Percentiles rank a stretch among this genome's conserved stretches.
Evolutionary conservation across 208 protist species (phyloP).

Genomic region (Herpetomonas tarakana): DNA sequence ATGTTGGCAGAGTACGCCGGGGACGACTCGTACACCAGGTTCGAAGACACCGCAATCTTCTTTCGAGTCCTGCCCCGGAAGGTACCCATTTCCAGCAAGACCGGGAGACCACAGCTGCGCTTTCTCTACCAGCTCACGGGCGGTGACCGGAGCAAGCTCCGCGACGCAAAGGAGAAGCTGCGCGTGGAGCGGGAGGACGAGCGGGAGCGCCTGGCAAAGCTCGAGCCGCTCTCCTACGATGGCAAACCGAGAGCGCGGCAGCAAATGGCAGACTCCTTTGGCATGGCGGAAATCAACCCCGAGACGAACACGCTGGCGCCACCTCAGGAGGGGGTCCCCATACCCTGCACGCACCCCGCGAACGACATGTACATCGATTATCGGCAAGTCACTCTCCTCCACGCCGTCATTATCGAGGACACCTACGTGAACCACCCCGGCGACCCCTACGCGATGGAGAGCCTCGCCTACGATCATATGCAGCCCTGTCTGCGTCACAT

Average conservation of each 20-base stretch:
- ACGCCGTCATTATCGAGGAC: background rate
- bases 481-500: conserved; percentile 16
- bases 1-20: conserved; percentile 14
- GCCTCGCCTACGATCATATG: background rate
- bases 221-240: too few relatives aligned
- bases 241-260: background rate
- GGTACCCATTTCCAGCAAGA: conserved; percentile 10
- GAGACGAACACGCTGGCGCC: background rate
- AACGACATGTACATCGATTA: background rate
- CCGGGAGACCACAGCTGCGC: conserved; percentile 5
- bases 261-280: conserved; percentile 2
- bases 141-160: background rate
- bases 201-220: too few relatives aligned
- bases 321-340: background rate
- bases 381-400: background rate
- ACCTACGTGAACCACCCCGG: background rate
- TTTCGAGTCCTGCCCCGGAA: conserved; percentile 29
- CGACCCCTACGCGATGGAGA: background rate
- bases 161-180: background rate
- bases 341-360: background rate
- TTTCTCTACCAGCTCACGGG: background rate
- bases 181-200: conserved; percentile 11
- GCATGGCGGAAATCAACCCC: conserved; percentile 12
- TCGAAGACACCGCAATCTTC: conserved; percentile 23
- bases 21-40: conserved; percentile 28